Base-by-base conservation (phyloP, 2,329 filamentous ascomycete species). In the Fusarium nurragi region DNA sequence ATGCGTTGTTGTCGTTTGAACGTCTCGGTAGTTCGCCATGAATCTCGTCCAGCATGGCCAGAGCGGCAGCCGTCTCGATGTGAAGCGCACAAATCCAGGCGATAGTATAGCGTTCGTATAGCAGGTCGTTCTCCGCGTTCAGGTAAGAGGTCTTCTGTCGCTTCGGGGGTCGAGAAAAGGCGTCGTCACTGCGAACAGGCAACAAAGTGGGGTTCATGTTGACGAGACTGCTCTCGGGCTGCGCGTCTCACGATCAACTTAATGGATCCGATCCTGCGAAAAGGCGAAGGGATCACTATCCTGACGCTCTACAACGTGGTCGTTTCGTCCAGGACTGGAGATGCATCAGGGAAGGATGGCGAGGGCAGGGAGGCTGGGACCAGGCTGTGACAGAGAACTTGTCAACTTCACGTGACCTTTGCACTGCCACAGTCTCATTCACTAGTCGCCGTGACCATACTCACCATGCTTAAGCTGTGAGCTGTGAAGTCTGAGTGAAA, bases 1-100 rank as follows among this genome's bases (percentile, higher is more conserved):
- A 64, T 1, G 43, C 25, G 7, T 60, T 64, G 8, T 12, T 21
- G 11, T 64, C 56, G 2, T 36, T 53, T 1, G 19, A 10, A 2
- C 23, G 55, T 5, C 25, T 37, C 2, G 23, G 37, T 2, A 60
- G 14, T 5, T 12, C 16, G 2, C 19, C 28, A 12, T 60, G 60
- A 2, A 18, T n/a, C 0, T 60, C 4, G 6, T 60, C 60, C 3
- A 60, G 18, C 57, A 64, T 54, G 4, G 57, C 52, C 6, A 4
- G 19, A 4, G 60, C 59, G 2, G 59, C 54, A 12, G 59, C 54
- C 41, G 30, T 43, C 50, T 63, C 54, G 8, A 59, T 54, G 1
- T 55, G 22, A 14, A 63, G 37, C 4, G 59, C 59, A 23, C 59
- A 59, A 37, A 63, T 16, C 54, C 50, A 63, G 23, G 54, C 59